Percentiles rank a stretch among this genome's conserved stretches.
phyloP scores from a whole-genome alignment of 106 monocot genomes.

The Apostasia shenzhenica region DNA sequence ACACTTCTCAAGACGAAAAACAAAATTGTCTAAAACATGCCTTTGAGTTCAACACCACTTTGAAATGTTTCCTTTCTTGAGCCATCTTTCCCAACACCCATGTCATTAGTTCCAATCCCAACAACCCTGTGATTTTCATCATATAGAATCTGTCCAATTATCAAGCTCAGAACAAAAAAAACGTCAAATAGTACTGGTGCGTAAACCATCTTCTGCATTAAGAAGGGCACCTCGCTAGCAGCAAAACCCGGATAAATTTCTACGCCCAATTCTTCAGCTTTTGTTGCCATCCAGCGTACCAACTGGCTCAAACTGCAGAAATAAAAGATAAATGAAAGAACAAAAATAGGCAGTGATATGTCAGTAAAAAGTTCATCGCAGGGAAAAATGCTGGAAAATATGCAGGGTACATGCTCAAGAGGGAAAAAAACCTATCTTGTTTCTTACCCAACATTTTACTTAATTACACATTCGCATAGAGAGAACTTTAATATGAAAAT shows the following conservation, averaged over 20 bases:
- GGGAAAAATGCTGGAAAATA: background rate
- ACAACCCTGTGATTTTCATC: slow-evolving; percentile 72
- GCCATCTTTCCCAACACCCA: slow-evolving; percentile 96
- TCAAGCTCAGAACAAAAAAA: slow-evolving; percentile 19
- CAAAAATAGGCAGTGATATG: background rate
- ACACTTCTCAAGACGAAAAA: no score
- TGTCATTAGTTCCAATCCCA: slow-evolving; percentile 91
- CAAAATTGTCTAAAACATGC: slow-evolving; percentile 14
- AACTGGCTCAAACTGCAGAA: slow-evolving; percentile 78
- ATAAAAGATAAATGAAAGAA: background rate
- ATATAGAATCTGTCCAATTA: slow-evolving; percentile 77
- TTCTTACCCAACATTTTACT: no score
- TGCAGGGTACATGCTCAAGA: no score
- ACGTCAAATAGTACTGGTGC: background rate
- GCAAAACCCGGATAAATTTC: slow-evolving; percentile 99
- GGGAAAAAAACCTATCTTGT: no score
- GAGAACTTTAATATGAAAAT: no score
- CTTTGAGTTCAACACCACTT: slow-evolving; percentile 83
- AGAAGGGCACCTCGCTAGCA: slow-evolving; percentile 77
- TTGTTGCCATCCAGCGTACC: slow-evolving; percentile 90
- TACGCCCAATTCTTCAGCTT: slow-evolving; percentile 94
- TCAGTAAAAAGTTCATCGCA: background rate
- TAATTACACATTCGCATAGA: no score
- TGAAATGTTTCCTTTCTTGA: slow-evolving; percentile 95
- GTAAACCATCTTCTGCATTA: background rate